phyloP scores from a whole-genome alignment of 163 green algal species.

The Scenedesmus sp. region DNA sequence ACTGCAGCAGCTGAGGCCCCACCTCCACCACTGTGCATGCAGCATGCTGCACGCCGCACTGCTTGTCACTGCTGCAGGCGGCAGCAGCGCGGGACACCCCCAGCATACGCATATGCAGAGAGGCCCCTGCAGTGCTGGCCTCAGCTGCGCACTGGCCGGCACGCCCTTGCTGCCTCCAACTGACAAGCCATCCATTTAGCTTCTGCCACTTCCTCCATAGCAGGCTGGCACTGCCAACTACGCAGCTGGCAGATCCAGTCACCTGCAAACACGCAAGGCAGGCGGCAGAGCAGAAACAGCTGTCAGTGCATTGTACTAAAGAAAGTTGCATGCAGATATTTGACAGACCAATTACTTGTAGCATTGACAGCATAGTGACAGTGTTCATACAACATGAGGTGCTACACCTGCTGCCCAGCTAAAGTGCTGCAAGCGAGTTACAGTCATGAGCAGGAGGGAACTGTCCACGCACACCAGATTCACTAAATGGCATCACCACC shows the following conservation, averaged over 20 bases:
- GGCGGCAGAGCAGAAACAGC: background rate
- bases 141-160: background rate
- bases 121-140: background rate
- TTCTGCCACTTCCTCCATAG: background rate
- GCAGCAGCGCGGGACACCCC: background rate
- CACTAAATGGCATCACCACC: too few relatives aligned
- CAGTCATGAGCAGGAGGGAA: too few relatives aligned
- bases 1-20: background rate
- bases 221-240: background rate
- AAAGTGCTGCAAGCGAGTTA: too few relatives aligned
- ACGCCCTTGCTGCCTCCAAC: background rate
- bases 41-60: background rate
- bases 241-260: background rate
- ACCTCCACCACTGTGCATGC: background rate
- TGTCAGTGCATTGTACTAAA: background rate
- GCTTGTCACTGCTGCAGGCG: constrained; percentile 9
- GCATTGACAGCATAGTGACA: too few relatives aligned
- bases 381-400: background rate
- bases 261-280: background rate
- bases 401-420: background rate
- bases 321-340: too few relatives aligned
- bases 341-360: too few relatives aligned
- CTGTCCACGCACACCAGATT: too few relatives aligned
- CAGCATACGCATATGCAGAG: background rate
- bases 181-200: background rate